A percentile compares a stretch with the other conserved stretches of the same genome.
Evolutionary conservation across 2,329 filamentous ascomycete species (phyloP).

Genomic region (Tolypocladium guangdongense): DNA sequence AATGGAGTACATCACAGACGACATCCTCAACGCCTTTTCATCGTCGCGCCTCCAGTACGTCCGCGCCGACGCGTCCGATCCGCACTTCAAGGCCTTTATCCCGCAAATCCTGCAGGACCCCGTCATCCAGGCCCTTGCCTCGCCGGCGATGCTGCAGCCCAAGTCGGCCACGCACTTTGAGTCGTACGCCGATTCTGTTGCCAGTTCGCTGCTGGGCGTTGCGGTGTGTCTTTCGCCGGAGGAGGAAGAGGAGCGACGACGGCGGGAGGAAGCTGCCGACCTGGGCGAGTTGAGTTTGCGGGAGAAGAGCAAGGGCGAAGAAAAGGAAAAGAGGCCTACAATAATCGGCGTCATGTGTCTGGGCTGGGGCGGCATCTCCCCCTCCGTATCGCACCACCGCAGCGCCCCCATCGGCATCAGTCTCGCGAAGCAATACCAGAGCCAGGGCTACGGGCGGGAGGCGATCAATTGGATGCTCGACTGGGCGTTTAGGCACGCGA

Average conservation of each 20-base stretch:
- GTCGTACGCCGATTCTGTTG: slow-evolving; percentile 2
- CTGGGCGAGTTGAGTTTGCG: not conserved
- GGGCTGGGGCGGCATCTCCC: slow-evolving; percentile 7
- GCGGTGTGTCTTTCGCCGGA: slow-evolving; percentile 8
- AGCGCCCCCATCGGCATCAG: slow-evolving; percentile 21
- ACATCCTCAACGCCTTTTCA: slow-evolving; percentile 2
- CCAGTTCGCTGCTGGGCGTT: slow-evolving; percentile 10
- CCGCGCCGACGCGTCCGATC: slow-evolving; percentile 6
- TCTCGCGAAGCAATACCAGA: slow-evolving; percentile 23
- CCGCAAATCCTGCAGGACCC: slow-evolving; percentile 6
- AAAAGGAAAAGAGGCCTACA: not conserved
- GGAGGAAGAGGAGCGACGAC: not conserved
- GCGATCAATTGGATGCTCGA: slow-evolving; percentile 34
- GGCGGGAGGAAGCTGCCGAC: not conserved
- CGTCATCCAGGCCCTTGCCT: slow-evolving; percentile 5
- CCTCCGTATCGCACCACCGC: slow-evolving; percentile 7
- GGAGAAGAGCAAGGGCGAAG: slow-evolving; percentile 1
- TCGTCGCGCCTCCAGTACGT: slow-evolving; percentile 9
- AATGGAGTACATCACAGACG: not conserved
- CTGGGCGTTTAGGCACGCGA: slow-evolving; percentile 31
- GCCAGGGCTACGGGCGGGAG: slow-evolving; percentile 32
- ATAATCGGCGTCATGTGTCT: slow-evolving; percentile 11
- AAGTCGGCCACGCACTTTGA: slow-evolving; percentile 5
- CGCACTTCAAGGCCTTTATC: slow-evolving; percentile 6
- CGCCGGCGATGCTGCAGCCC: slow-evolving; percentile 3